Percentiles rank a stretch among this genome's conserved stretches.
Evolutionary conservation across 768 basidiomycete genomes (phyloP).

Genomic region (Hirschioporus abietinus): DNA sequence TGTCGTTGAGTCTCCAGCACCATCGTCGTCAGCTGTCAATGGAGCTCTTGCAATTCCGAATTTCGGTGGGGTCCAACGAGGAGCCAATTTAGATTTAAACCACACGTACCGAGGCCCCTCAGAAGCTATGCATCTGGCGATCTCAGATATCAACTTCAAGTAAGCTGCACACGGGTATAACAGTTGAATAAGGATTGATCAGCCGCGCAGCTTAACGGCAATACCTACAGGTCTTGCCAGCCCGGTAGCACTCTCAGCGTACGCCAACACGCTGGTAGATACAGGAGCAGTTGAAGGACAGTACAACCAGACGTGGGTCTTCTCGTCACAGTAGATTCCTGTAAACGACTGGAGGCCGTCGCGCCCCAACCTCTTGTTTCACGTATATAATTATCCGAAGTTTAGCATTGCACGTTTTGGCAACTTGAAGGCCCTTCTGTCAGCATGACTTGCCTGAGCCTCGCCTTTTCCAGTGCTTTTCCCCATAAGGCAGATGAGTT

Average conservation of each 20-base stretch:
- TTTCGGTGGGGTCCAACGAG: not conserved
- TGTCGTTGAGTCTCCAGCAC: too few relatives aligned
- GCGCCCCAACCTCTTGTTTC: too few relatives aligned
- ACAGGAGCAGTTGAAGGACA: not conserved
- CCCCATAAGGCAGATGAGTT: too few relatives aligned
- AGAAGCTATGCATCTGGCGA: not conserved
- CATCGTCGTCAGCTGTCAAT: not conserved
- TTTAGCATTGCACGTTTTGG: too few relatives aligned
- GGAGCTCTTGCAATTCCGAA: not conserved
- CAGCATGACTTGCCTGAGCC: too few relatives aligned
- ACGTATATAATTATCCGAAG: too few relatives aligned
- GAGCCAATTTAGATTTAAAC: not conserved
- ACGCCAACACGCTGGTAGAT: not conserved
- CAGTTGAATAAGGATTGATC: not conserved
- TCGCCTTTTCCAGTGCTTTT: too few relatives aligned
- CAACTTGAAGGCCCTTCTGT: too few relatives aligned
- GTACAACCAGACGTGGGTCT: not conserved
- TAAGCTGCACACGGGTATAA: not conserved
- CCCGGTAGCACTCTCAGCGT: not conserved
- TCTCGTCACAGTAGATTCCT: not conserved
- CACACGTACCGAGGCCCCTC: not conserved
- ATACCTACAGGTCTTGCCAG: not conserved
- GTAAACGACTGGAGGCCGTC: too few relatives aligned
- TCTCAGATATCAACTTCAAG: not conserved
- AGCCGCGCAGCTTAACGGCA: not conserved